A percentile compares a stretch with the other conserved stretches of the same genome.
phyloP scores from a whole-genome alignment of 2,329 filamentous ascomycete genomes.

The Verruconis gallopava region DNA sequence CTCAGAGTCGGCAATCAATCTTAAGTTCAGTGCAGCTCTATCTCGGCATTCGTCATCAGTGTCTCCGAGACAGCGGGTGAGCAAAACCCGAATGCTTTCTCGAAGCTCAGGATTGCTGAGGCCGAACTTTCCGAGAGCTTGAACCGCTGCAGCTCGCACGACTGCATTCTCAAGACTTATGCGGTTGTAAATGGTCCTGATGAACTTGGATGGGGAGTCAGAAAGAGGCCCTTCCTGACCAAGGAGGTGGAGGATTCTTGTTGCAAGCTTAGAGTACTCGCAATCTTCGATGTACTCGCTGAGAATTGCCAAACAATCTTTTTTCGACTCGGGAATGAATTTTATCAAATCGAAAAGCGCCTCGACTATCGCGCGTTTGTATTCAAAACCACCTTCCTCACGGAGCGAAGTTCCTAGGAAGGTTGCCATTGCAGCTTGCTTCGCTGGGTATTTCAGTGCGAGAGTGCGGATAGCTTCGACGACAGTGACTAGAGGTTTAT shows the following conservation, averaged over 20 bases:
- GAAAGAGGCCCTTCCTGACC: constrained; percentile 93
- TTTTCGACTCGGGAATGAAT: constrained; percentile 80
- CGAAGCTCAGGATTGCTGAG: constrained; percentile 96
- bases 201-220: constrained; percentile 92
- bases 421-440: constrained; percentile 93
- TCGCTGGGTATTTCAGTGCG: constrained; percentile 94
- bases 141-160: constrained; percentile 87
- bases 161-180: constrained; percentile 96
- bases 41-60: constrained; percentile 96
- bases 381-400: constrained; percentile 95
- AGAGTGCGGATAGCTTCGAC: constrained; percentile 94
- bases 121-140: constrained; percentile 90
- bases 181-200: constrained; percentile 97
- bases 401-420: constrained; percentile 95
- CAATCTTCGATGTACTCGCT: constrained; percentile 99
- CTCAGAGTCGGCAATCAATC: constrained; percentile 85
- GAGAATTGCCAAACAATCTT: constrained; percentile 74
- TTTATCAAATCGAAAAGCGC: constrained; percentile 99
- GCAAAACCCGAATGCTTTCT: constrained; percentile 81
- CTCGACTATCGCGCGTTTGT: constrained; percentile 94
- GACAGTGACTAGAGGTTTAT: constrained; percentile 58
- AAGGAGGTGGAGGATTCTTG: constrained; percentile 86
- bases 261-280: constrained; percentile 95
- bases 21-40: constrained; percentile 81
- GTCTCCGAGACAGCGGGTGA: constrained; percentile 89